Evolutionary conservation across 129 eudicot species (phyloP).

Genomic region (Flaveria sonorensis): DNA sequence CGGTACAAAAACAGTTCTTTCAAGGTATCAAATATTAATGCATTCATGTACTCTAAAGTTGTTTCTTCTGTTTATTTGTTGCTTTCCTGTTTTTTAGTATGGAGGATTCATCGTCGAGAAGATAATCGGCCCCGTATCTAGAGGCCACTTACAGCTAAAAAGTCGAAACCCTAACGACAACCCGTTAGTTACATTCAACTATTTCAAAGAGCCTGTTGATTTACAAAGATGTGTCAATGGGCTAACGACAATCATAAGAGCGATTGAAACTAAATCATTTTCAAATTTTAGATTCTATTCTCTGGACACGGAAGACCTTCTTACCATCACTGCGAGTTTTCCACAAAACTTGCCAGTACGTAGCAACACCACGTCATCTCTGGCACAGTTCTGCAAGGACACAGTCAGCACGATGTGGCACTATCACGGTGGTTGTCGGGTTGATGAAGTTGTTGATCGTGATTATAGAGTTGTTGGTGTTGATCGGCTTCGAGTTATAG

Average conservation of each 20-base stretch:
- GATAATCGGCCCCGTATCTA: conserved; percentile 55
- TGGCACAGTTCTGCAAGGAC: conserved; percentile 63
- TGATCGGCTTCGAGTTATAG: conserved; percentile 53
- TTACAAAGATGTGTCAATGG: conserved; percentile 61
- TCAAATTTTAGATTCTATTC: conserved; percentile 30
- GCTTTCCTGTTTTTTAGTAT: conserved; percentile 10
- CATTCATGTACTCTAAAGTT: no score
- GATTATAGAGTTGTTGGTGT: conserved; percentile 62
- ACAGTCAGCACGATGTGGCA: conserved; percentile 73
- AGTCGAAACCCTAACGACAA: conserved; percentile 46
- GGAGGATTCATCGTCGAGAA: conserved; percentile 75
- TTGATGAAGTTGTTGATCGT: conserved; percentile 57
- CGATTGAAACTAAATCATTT: conserved; percentile 54
- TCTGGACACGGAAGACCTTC: conserved; percentile 34
- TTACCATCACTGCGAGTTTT: conserved; percentile 48
- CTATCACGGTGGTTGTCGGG: conserved; percentile 70
- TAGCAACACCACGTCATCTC: conserved; percentile 40
- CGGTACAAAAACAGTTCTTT: conserved; percentile 4
- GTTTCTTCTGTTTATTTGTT: no score
- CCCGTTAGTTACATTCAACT: conserved; percentile 60
- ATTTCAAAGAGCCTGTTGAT: conserved; percentile 59
- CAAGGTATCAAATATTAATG: not conserved
- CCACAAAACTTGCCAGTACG: conserved; percentile 58
- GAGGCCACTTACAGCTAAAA: conserved; percentile 50
- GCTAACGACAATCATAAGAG: conserved; percentile 34